A percentile compares a stretch with the other conserved stretches of the same genome.
These are phyloP conservation scores for Cercospora zeae-maydis DNA, from an alignment of 2,329 filamentous ascomycete genomes.

Conservation along the genomic window DNA sequence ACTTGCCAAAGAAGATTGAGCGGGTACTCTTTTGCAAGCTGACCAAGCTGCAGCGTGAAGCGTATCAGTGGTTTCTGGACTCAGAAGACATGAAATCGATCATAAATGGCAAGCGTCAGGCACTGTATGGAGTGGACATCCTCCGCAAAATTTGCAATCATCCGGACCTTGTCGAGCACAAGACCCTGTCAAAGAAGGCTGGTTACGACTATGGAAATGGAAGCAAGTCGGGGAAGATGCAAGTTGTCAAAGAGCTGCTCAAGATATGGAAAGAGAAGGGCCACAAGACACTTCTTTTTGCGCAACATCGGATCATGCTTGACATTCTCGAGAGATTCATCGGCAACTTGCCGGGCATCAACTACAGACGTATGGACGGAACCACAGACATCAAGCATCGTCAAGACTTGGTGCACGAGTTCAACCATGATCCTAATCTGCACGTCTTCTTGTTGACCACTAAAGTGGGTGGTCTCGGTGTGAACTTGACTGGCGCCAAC, in stretches of 20 bases:
- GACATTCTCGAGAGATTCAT: slow-evolving; percentile 88
- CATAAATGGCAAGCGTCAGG: slow-evolving; percentile 67
- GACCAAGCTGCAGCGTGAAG: slow-evolving; percentile 70
- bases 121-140: slow-evolving; percentile 85
- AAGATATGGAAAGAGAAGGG: slow-evolving; percentile 88
- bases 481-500: slow-evolving; percentile 91
- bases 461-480: slow-evolving; percentile 87
- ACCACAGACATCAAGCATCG: slow-evolving; percentile 81
- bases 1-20: slow-evolving; percentile 92
- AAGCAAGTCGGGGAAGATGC: slow-evolving; percentile 88
- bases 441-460: slow-evolving; percentile 93
- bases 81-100: slow-evolving; percentile 87
- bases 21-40: slow-evolving; percentile 95
- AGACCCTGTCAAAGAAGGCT: slow-evolving; percentile 53
- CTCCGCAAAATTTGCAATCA: slow-evolving; percentile 97
- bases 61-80: slow-evolving; percentile 75
- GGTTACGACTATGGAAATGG: slow-evolving; percentile 75
- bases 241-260: slow-evolving; percentile 82
- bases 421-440: slow-evolving; percentile 75
- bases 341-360: slow-evolving; percentile 62
- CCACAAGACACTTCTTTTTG: slow-evolving; percentile 90
- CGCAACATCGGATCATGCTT: slow-evolving; percentile 91
- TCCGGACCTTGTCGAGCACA: slow-evolving; percentile 77
- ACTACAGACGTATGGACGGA: slow-evolving; percentile 89
- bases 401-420: slow-evolving; percentile 87